These are phyloP conservation scores for Candida rishiriensis DNA, from an alignment of 805 yeast genomes.

Conservation along the genomic window DNA sequence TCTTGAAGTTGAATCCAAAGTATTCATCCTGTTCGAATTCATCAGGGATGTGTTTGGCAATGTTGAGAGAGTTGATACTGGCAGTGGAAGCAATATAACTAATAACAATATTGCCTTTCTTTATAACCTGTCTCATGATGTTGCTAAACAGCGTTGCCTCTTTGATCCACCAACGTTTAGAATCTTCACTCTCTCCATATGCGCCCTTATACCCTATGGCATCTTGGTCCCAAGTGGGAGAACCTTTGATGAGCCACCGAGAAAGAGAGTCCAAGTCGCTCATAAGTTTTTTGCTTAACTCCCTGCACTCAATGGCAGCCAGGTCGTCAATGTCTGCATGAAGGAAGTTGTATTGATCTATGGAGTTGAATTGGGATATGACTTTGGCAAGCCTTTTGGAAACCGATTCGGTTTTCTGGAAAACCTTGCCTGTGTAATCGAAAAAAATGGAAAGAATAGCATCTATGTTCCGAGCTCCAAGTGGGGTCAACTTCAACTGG, in stretches of 20 bases:
- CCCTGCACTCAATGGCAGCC: slow-evolving; percentile 46
- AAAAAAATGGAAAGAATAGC: slow-evolving; percentile 34
- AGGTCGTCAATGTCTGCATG: slow-evolving; percentile 34
- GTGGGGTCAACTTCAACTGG: slow-evolving; percentile 44
- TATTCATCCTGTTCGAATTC: slow-evolving; percentile 30
- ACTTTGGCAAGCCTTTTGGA: slow-evolving; percentile 32
- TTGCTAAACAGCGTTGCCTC: slow-evolving; percentile 34
- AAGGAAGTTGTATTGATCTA: slow-evolving; percentile 42
- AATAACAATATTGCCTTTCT: slow-evolving; percentile 29
- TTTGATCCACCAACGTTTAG: slow-evolving; percentile 39
- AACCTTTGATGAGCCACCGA: slow-evolving; percentile 41
- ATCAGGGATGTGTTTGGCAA: neutral
- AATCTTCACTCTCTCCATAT: slow-evolving; percentile 27
- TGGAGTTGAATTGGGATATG: slow-evolving; percentile 44
- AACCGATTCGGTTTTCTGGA: slow-evolving; percentile 7
- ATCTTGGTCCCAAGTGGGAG: slow-evolving; percentile 28
- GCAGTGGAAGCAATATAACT: slow-evolving; percentile 30
- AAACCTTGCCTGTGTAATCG: slow-evolving; percentile 22
- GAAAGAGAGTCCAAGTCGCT: slow-evolving; percentile 28
- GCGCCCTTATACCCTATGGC: slow-evolving; percentile 23
- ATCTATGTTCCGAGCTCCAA: slow-evolving; percentile 38
- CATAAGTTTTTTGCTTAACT: slow-evolving; percentile 37
- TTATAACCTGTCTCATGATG: slow-evolving; percentile 29
- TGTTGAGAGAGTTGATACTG: slow-evolving; percentile 1
- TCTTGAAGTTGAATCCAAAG: slow-evolving; percentile 41